Evolutionary conservation across 108 stramenopile species (phyloP).

Genomic region (Ochromonas danica): DNA sequence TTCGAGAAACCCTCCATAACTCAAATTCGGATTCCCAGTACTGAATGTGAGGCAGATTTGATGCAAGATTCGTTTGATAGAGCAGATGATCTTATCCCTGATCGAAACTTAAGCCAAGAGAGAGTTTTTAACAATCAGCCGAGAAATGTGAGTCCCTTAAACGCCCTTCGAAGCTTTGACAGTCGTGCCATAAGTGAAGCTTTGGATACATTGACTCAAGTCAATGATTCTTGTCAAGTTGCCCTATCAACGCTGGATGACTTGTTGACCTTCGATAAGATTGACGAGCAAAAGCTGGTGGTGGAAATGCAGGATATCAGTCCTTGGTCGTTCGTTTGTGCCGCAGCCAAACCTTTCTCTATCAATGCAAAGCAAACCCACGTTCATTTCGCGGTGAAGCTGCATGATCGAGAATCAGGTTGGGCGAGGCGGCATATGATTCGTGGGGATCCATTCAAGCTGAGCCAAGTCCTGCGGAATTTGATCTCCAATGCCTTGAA

Average conservation of each 20-base stretch:
- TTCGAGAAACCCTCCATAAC: too few species aligned
- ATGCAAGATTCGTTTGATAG: too few species aligned
- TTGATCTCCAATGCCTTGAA: conserved; percentile 6
- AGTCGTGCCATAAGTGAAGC: too few species aligned
- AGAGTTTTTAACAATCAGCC: too few species aligned
- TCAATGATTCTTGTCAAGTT: not conserved
- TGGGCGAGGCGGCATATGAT: not conserved
- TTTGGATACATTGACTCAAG: not conserved
- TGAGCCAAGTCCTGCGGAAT: conserved; percentile 13
- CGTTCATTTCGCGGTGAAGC: not conserved
- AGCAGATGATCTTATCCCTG: too few species aligned
- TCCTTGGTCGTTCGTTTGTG: not conserved
- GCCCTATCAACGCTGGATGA: conserved; percentile 2
- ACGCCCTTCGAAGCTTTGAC: too few species aligned
- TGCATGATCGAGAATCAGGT: not conserved
- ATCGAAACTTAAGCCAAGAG: too few species aligned
- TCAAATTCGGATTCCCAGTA: too few species aligned
- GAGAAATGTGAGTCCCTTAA: too few species aligned
- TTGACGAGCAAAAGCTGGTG: not conserved
- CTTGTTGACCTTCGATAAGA: conserved; percentile 10
- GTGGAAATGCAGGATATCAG: not conserved
- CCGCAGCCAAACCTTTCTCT: not conserved
- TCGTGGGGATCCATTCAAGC: not conserved
- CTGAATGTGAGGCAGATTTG: too few species aligned
- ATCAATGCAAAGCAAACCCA: not conserved